phyloP scores from a whole-genome alignment of 2,329 filamentous ascomycete species.

The Xylariales sp. region DNA sequence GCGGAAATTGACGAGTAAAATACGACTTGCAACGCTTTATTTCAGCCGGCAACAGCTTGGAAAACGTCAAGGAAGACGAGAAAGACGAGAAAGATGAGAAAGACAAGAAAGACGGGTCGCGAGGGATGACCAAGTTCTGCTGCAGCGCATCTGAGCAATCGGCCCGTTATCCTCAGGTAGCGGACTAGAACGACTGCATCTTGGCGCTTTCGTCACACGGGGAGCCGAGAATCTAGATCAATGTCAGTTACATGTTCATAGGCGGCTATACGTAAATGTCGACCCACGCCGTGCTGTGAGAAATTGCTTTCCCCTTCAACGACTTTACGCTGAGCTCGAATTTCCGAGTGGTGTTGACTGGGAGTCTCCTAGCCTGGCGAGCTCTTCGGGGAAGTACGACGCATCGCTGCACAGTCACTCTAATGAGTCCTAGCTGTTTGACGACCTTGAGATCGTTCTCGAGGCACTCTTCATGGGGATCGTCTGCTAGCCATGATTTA shows the following conservation, averaged over 20 bases:
- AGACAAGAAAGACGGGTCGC: constrained; percentile 39
- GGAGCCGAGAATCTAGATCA: constrained; percentile 25
- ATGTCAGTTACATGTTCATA: constrained; percentile 6
- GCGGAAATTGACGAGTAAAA: not conserved
- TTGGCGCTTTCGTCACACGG: not conserved
- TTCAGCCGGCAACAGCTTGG: constrained; percentile 42
- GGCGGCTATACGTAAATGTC: not conserved
- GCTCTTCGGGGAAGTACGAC: not conserved
- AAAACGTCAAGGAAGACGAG: constrained; percentile 28
- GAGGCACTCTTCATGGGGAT: constrained; percentile 38
- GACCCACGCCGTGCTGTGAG: constrained; percentile 49
- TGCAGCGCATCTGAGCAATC: constrained; percentile 47
- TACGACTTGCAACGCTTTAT: constrained; percentile 36
- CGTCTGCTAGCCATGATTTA: constrained; percentile 38
- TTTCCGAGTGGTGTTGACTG: not conserved
- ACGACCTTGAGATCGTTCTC: constrained; percentile 39
- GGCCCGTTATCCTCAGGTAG: constrained; percentile 36
- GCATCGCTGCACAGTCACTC: constrained; percentile 38
- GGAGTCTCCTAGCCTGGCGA: not conserved
- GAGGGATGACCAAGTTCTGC: constrained; percentile 48
- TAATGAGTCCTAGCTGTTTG: constrained; percentile 46
- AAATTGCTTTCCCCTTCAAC: constrained; percentile 50
- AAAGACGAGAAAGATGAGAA: constrained; percentile 37
- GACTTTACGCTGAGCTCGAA: constrained; percentile 48
- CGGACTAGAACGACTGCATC: not conserved